Evolutionary conservation across 2,329 filamentous ascomycete genomes (phyloP).

Genomic region (Stachybotrys chlorohalonatus): DNA sequence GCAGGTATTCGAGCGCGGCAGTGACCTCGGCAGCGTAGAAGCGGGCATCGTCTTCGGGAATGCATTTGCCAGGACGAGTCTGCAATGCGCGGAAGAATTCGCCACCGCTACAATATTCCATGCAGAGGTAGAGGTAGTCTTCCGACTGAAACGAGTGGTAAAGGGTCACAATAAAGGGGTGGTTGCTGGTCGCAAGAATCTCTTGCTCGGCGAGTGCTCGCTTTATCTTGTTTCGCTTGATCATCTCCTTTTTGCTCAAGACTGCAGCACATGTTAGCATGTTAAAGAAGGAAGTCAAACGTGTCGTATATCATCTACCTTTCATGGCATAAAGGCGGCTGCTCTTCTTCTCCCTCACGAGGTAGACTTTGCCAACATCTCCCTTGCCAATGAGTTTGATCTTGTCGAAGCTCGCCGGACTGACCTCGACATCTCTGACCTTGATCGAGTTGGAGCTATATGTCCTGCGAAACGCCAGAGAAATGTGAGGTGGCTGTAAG

Average conservation of each 20-base stretch:
- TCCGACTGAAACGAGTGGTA: constrained; percentile 99
- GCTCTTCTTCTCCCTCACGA: constrained; percentile 97
- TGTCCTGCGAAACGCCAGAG: constrained; percentile 78
- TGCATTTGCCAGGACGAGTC: constrained; percentile 93
- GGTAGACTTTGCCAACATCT: constrained; percentile 95
- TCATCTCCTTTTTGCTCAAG: constrained; percentile 99
- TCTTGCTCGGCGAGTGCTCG: constrained; percentile 94
- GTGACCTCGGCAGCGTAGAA: constrained; percentile 98
- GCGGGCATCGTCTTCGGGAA: constrained; percentile 89
- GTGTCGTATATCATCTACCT: constrained; percentile 44
- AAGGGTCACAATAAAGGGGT: constrained; percentile 96
- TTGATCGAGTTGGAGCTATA: constrained; percentile 99
- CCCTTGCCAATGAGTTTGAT: constrained; percentile 99
- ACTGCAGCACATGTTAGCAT: constrained; percentile 42
- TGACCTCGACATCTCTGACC: constrained; percentile 92
- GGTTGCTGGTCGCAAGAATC: constrained; percentile 95
- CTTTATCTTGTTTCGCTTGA: constrained; percentile 99
- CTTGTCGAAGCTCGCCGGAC: constrained; percentile 95
- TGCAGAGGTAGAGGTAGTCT: constrained; percentile 97
- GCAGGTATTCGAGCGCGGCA: constrained; percentile 89
- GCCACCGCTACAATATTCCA: constrained; percentile 98
- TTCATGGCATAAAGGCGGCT: constrained; percentile 96
- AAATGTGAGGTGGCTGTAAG: constrained; percentile 57
- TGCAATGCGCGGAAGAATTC: constrained; percentile 97
- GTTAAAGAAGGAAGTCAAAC: not conserved